These are phyloP conservation scores for Herpetospermum pedunculosum DNA, from an alignment of 306 rosid genomes.

Conservation along the genomic window DNA sequence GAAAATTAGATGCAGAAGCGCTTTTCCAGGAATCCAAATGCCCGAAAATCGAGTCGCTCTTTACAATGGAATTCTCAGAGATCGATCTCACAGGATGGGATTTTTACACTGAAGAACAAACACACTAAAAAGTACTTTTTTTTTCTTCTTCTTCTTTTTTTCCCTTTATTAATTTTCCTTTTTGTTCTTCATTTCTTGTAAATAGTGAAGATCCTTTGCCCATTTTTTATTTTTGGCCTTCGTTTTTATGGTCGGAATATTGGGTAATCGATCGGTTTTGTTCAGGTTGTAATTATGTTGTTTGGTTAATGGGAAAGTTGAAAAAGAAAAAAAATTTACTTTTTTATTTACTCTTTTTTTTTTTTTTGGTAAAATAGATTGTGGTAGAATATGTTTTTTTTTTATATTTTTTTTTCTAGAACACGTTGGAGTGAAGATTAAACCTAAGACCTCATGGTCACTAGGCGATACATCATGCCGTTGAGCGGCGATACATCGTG, in stretches of 20 bases:
- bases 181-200: too few relatives aligned
- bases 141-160: neutral
- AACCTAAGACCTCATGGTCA: too few relatives aligned
- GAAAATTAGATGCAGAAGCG: neutral
- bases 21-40: slow-evolving; percentile 1
- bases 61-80: slow-evolving; percentile 34
- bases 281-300: neutral
- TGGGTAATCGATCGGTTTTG: neutral
- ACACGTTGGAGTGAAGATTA: too few relatives aligned
- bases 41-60: slow-evolving; percentile 31
- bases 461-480: too few relatives aligned
- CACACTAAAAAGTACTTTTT: too few relatives aligned
- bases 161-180: too few relatives aligned
- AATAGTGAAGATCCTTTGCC: neutral
- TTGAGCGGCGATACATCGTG: too few relatives aligned
- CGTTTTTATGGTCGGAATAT: neutral
- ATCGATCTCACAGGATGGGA: slow-evolving; percentile 23
- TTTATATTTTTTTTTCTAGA: too few relatives aligned
- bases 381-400: too few relatives aligned
- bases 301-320: neutral
- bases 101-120: slow-evolving; percentile 12
- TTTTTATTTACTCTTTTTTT: too few relatives aligned
- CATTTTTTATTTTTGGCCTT: neutral
- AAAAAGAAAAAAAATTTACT: too few relatives aligned
- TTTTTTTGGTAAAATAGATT: too few relatives aligned